Percentiles rank a stretch among this genome's conserved stretches.
These are phyloP conservation scores for Ilex paraguariensis DNA, from an alignment of 305 asterid genomes.

Conservation along the genomic window DNA sequence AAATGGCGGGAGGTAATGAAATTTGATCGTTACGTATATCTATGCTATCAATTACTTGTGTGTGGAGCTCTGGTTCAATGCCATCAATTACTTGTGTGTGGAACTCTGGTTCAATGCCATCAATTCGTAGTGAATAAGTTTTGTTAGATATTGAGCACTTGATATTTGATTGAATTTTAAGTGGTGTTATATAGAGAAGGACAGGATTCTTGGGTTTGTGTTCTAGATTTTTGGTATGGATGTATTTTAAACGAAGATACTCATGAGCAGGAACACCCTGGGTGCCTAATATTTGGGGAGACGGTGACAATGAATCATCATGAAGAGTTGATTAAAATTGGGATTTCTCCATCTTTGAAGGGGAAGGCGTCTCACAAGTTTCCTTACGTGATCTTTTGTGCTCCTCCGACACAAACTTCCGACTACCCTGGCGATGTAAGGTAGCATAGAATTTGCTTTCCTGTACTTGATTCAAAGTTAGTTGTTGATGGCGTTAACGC, in stretches of 20 bases:
- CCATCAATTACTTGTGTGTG: no score
- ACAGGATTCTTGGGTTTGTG: constrained; percentile 7
- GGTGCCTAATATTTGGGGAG: constrained; percentile 73
- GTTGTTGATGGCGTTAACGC: no score
- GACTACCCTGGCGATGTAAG: constrained; percentile 89
- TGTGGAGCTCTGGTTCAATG: no score
- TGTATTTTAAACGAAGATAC: constrained; percentile 5
- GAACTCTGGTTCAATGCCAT: no score
- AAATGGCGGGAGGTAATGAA: constrained; percentile 74
- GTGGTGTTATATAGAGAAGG: not conserved
- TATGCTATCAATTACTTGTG: no score
- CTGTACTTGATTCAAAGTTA: not conserved
- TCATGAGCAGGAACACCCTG: constrained; percentile 66
- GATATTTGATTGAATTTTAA: not conserved
- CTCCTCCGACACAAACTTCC: constrained; percentile 67
- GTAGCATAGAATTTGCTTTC: constrained; percentile 27
- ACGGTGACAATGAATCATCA: constrained; percentile 81
- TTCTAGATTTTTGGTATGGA: not conserved
- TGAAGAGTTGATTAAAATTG: constrained; percentile 65
- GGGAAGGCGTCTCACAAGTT: constrained; percentile 50
- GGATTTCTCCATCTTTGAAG: constrained; percentile 68
- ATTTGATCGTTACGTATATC: not conserved
- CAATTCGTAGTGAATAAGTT: not conserved
- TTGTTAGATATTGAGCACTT: not conserved
- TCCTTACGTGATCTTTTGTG: constrained; percentile 91